These are phyloP conservation scores for Penicillium canescens DNA, from an alignment of 495 filamentous ascomycete genomes.

Conservation along the genomic window DNA sequence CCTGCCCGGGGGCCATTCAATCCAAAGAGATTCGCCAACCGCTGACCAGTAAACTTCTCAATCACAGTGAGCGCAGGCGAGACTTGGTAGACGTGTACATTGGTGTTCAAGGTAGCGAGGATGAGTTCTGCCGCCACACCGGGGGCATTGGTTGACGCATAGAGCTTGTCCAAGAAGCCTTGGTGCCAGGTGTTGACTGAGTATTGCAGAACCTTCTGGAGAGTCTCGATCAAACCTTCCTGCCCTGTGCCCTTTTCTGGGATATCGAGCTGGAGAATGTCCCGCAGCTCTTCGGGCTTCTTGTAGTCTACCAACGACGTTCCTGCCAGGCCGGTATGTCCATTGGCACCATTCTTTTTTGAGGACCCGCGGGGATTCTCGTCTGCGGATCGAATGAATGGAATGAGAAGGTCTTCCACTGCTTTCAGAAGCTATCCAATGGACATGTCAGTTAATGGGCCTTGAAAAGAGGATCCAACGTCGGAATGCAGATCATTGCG, in stretches of 20 bases:
- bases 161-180: conserved; percentile 92
- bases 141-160: conserved; percentile 81
- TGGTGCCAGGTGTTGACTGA: conserved; percentile 97
- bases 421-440: conserved; percentile 65
- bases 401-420: conserved; percentile 72
- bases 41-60: conserved; percentile 72
- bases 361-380: conserved; percentile 51
- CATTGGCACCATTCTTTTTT: conserved; percentile 51
- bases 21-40: conserved; percentile 75
- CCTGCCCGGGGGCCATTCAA: conserved; percentile 72
- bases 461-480: not conserved
- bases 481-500: conserved; percentile 5
- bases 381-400: conserved; percentile 77
- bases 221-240: conserved; percentile 65
- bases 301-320: conserved; percentile 69
- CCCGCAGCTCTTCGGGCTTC: conserved; percentile 67
- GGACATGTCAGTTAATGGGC: not conserved
- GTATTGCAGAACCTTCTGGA: conserved; percentile 71
- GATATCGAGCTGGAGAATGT: conserved; percentile 63
- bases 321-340: conserved; percentile 43
- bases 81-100: conserved; percentile 86
- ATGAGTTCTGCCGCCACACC: conserved; percentile 82
- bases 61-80: conserved; percentile 85
- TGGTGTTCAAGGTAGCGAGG: conserved; percentile 82
- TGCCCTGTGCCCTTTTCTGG: conserved; percentile 66